A percentile compares a stretch with the other conserved stretches of the same genome.
Evolutionary conservation across 139 green algal species (phyloP).

Genomic region (Dunaliella sp.): DNA sequence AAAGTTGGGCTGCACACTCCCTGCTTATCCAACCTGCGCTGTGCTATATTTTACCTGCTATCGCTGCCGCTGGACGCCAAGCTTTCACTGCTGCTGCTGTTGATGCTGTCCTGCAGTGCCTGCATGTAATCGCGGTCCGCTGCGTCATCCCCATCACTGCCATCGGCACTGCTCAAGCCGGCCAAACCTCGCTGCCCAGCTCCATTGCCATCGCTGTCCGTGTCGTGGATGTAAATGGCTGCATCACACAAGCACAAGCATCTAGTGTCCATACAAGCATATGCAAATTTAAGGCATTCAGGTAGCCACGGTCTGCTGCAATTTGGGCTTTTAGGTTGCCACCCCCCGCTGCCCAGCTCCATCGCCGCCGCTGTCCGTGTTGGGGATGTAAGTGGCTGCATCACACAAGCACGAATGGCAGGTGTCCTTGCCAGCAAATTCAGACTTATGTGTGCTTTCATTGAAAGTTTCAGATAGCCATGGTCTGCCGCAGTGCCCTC

Average conservation of each 20-base stretch:
- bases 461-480: neutral
- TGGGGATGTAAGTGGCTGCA: neutral
- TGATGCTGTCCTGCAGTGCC: neutral
- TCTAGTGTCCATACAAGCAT: too few relatives aligned
- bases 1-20: too few relatives aligned
- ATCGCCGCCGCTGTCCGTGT: neutral
- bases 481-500: neutral
- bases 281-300: too few relatives aligned
- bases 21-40: too few relatives aligned
- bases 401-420: neutral
- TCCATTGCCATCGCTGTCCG: neutral
- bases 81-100: neutral
- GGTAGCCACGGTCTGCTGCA: neutral
- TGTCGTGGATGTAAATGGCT: neutral
- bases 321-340: too few relatives aligned
- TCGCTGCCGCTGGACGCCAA: neutral
- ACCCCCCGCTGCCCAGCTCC: neutral
- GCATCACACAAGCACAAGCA: neutral
- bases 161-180: too few relatives aligned
- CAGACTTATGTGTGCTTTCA: too few relatives aligned
- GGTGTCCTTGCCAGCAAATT: too few relatives aligned
- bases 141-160: neutral
- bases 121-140: neutral
- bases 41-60: too few relatives aligned
- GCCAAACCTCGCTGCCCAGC: neutral